Conservation (phyloP, 768 basidiomycete species). For the Tulasnella sp. region DNA sequence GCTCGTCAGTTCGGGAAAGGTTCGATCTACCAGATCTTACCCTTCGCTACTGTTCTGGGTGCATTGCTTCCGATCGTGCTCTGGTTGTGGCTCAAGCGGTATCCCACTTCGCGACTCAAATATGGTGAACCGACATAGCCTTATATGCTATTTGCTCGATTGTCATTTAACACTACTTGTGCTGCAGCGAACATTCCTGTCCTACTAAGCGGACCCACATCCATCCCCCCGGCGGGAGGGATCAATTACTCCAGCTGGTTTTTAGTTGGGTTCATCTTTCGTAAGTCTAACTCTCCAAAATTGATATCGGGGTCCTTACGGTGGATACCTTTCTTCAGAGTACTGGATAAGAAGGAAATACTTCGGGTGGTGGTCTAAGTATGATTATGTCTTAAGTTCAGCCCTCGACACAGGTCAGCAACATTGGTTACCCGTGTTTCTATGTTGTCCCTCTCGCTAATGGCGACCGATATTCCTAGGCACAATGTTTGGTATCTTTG, state of each 20-base stretch:
- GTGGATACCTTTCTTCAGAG: conserved; percentile 20
- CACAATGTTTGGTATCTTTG: conserved; percentile 29
- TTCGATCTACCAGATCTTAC: conserved; percentile 28
- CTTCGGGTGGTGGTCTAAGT: conserved; percentile 41
- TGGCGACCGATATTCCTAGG: not conserved
- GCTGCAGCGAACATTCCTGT: conserved; percentile 27
- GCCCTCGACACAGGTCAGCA: conserved; percentile 26
- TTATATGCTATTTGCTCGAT: no score
- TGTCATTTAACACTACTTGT: not conserved
- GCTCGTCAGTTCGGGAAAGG: conserved; percentile 29
- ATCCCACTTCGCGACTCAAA: conserved; percentile 17
- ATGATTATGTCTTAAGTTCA: conserved; percentile 36
- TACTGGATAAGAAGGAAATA: conserved; percentile 29
- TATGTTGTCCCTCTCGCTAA: not conserved
- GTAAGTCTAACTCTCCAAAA: conserved; percentile 19
- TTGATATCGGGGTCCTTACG: not conserved
- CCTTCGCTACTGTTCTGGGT: conserved; percentile 30
- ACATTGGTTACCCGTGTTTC: not conserved
- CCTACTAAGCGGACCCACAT: conserved; percentile 28
- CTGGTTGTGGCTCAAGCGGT: conserved; percentile 28
- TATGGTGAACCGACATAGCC: conserved; percentile 6
- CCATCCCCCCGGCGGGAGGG: conserved; percentile 34
- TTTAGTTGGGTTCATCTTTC: conserved; percentile 35
- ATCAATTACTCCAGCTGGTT: conserved; percentile 37
- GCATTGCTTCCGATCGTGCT: conserved; percentile 32